phyloP scores from a whole-genome alignment of 2,329 filamentous ascomycete genomes.

The Neoarthrinium moseri region DNA sequence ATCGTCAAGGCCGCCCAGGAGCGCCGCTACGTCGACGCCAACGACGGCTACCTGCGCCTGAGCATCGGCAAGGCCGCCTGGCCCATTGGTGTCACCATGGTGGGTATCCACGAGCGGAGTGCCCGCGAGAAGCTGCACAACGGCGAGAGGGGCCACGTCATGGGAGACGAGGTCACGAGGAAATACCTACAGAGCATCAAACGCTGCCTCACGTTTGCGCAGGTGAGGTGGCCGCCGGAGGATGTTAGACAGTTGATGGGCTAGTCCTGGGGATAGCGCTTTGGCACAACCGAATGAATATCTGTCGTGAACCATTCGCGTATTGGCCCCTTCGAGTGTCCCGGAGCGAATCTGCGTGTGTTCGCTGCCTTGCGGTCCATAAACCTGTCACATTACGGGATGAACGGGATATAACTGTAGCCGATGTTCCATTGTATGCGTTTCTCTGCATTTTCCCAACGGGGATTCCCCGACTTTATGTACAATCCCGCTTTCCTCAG shows the following conservation, averaged over 20 bases:
- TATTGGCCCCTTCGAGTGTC: too few species aligned
- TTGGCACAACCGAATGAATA: too few species aligned
- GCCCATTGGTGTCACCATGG: constrained; percentile 99
- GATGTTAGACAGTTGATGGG: constrained; percentile 96
- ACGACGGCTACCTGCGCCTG: constrained; percentile 88
- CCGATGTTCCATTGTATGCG: too few species aligned
- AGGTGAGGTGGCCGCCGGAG: constrained; percentile 92
- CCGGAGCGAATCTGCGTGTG: too few species aligned
- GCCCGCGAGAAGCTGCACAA: constrained; percentile 94
- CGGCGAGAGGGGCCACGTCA: constrained; percentile 85
- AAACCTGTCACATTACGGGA: too few species aligned
- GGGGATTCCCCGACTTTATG: constrained; percentile 35
- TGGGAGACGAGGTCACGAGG: constrained; percentile 92
- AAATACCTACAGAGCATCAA: constrained; percentile 99
- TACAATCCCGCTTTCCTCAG: constrained; percentile 33
- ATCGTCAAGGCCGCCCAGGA: constrained; percentile 91
- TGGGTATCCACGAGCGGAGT: constrained; percentile 96
- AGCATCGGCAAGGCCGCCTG: constrained; percentile 97
- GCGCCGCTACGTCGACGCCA: constrained; percentile 90
- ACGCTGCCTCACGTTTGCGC: constrained; percentile 91
- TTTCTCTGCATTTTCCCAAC: too few species aligned
- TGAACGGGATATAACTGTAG: too few species aligned
- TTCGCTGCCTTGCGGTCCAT: too few species aligned
- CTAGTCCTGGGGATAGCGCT: constrained; percentile 37
- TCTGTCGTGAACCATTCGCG: too few species aligned